Evolutionary conservation across 2,329 filamentous ascomycete species (phyloP), one percentile per base, ranked within the genome.

Genomic region (Moelleriella libera): DNA sequence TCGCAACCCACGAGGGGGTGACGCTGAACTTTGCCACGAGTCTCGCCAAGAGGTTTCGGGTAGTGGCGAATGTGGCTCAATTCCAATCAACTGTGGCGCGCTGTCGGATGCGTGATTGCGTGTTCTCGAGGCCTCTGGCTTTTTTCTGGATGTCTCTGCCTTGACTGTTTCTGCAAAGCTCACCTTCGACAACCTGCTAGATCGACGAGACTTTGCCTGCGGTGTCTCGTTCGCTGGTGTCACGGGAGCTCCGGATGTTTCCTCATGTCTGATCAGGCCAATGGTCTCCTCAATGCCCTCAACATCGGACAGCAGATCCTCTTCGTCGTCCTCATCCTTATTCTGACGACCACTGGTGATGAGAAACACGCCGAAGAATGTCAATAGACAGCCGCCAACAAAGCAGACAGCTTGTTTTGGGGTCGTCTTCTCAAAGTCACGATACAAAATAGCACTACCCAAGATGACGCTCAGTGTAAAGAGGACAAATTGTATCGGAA

Each of bases 381-480:
- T 98, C 53, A 98, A 67, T 5, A 87, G 72, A 64, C 92, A 98
- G 39, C 92, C 92, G 28, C 86, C 87, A 10, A 95, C 68, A 59
- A 98, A 98, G 57, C 95, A 94, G 48, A 71, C 68, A 2, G 86
- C 85, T 57, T 87, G 85, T 44, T 80, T 74, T 31, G 74, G 66
- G 0, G 81, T 85, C 6, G 87, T 85, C 41, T 84, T 82, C 63
- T 97, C 86, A 58, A 98, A 98, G 63, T 98, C 92, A 45, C 90
- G 82, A 61, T 97, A 98, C 5, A 98, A 68, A 7, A 98, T 75
- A 1, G 90, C 90, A 57, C 89, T 96, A 48, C 92, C 92, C 46
- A 95, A 74, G 55, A 98, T 97, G 52, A 97, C 92, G 5, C 86
- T 94, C 6, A 98, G 73, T 0, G 92, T 98, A 63, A 98, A 98